A percentile compares a stretch with the other conserved stretches of the same genome.
Conservation (phyloP, 2,329 filamentous ascomycete species). For the Stylonectria norvegica region DNA sequence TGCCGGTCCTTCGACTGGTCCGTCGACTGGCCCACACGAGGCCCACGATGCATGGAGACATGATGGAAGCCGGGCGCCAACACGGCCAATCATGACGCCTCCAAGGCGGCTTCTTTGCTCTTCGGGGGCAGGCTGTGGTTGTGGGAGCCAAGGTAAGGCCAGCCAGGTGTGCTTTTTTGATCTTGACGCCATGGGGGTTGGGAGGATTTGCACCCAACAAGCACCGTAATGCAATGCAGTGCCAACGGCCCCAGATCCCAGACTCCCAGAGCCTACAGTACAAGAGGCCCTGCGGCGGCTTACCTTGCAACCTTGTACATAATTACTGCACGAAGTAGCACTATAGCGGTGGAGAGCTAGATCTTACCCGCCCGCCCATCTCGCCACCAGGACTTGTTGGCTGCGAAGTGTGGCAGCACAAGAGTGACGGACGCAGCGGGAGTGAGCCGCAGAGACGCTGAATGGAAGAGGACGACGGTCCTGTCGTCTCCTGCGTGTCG, state of each 20-base stretch:
- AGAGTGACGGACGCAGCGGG: no score
- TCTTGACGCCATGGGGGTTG: constrained; percentile 9
- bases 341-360: no score
- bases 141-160: constrained; percentile 3
- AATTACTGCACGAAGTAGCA: no score
- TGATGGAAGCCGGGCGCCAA: constrained; percentile 33
- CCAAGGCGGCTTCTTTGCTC: constrained; percentile 14
- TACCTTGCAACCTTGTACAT: no score
- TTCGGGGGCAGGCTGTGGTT: constrained; percentile 17
- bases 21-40: constrained; percentile 20
- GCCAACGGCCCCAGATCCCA: constrained; percentile 12
- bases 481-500: no score
- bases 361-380: no score
- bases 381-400: no score
- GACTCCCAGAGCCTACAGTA: constrained; percentile 3
- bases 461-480: no score
- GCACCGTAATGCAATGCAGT: constrained; percentile 13
- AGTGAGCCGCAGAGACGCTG: no score
- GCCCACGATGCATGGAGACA: constrained; percentile 25
- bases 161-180: constrained; percentile 13
- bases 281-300: no score
- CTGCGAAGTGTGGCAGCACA: no score
- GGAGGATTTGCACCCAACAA: no score
- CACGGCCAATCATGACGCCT: constrained; percentile 31
- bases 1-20: constrained; percentile 29